Percentiles rank a stretch among this genome's conserved stretches.
Evolutionary conservation across 305 asterid genomes (phyloP).

Genomic region (Salvia sclarea): DNA sequence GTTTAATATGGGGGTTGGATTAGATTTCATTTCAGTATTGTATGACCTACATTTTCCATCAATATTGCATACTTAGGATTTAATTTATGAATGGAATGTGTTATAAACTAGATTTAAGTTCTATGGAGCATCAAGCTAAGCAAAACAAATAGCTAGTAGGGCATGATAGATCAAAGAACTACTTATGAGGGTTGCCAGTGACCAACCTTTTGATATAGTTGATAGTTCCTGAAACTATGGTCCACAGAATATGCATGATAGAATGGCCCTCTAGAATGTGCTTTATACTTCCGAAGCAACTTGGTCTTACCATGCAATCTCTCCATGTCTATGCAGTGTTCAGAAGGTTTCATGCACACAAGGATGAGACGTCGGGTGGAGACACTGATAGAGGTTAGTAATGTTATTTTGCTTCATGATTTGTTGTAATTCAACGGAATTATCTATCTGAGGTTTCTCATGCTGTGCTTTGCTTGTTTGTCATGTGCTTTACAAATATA

Average conservation of each 20-base stretch:
- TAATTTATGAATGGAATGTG: background rate
- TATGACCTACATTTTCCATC: background rate
- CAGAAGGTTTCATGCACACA: conserved; percentile 98
- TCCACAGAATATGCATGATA: background rate
- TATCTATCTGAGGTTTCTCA: background rate
- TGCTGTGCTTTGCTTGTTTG: conserved; percentile 5
- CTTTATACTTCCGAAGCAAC: background rate
- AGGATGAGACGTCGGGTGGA: conserved; percentile 98
- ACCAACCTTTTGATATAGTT: background rate
- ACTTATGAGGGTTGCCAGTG: background rate
- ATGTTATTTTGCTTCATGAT: conserved; percentile 19
- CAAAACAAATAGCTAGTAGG: background rate
- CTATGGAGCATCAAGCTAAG: background rate
- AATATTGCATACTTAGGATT: background rate
- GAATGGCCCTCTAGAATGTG: background rate
- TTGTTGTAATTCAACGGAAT: background rate
- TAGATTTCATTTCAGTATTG: background rate
- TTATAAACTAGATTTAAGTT: no score
- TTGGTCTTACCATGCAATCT: conserved; percentile 13
- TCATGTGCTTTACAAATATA: background rate
- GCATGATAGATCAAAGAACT: background rate
- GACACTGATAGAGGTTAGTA: conserved; percentile 75
- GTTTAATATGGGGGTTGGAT: background rate
- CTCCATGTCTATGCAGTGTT: conserved; percentile 60
- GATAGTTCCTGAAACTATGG: background rate